phyloP scores from a whole-genome alignment of 2,329 filamentous ascomycete genomes.

The Chrysoporthe deuterocubensis region DNA sequence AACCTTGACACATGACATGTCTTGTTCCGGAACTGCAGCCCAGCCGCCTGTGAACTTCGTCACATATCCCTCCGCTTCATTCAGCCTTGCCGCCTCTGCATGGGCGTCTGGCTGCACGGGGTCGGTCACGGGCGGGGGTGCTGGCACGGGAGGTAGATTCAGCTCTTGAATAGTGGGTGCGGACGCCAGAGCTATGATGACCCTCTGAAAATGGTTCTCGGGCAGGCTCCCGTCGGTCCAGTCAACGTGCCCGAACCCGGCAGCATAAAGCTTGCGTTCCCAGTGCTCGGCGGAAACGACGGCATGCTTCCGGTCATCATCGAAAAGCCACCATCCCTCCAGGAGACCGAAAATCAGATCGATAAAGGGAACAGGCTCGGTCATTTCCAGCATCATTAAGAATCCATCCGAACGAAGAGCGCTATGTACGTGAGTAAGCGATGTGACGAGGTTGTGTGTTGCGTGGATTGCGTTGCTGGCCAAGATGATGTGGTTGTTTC shows the following conservation, averaged over 20 bases:
- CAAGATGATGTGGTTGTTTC: conserved; percentile 36
- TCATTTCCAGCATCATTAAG: conserved; percentile 38
- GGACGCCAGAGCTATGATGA: conserved; percentile 9
- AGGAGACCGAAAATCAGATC: conserved; percentile 40
- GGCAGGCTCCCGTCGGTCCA: conserved; percentile 35
- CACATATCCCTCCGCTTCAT: conserved; percentile 10
- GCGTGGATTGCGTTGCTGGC: conserved; percentile 42
- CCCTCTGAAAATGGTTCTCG: conserved; percentile 32
- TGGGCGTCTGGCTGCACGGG: neutral
- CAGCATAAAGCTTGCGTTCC: conserved; percentile 33
- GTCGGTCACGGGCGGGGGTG: neutral
- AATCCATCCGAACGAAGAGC: conserved; percentile 39
- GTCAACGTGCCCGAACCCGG: conserved; percentile 37
- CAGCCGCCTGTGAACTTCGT: conserved; percentile 5
- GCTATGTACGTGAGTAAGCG: conserved; percentile 33
- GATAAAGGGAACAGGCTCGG: conserved; percentile 13
- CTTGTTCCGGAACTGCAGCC: neutral
- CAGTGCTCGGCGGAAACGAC: conserved; percentile 32
- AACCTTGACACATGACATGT: too few species aligned
- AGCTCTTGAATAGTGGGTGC: neutral
- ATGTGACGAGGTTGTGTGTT: conserved; percentile 33
- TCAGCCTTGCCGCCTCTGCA: neutral
- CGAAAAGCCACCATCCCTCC: conserved; percentile 42
- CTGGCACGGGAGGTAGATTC: neutral
- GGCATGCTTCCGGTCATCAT: conserved; percentile 35